Evolutionary conservation across 768 basidiomycete species (phyloP).

Genomic region (Dentipellis fragilis): DNA sequence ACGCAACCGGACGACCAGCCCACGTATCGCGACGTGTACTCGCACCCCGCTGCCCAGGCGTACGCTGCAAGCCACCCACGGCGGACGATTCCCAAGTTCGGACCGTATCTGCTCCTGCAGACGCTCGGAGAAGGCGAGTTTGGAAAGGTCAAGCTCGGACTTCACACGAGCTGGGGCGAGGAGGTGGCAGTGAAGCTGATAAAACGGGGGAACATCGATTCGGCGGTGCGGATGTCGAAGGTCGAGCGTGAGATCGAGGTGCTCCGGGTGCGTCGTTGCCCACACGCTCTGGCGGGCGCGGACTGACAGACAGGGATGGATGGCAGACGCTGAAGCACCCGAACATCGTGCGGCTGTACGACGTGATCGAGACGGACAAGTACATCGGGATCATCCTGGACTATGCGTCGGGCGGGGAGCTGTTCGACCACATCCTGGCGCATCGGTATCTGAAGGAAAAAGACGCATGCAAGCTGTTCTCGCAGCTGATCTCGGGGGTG

Average conservation of each 20-base stretch:
- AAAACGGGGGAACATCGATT: slow-evolving; percentile 85
- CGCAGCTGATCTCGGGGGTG: slow-evolving; percentile 95
- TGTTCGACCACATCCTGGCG: slow-evolving; percentile 97
- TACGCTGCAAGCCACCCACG: slow-evolving; percentile 75
- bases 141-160: slow-evolving; percentile 96
- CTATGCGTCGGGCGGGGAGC: slow-evolving; percentile 95
- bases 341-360: slow-evolving; percentile 95
- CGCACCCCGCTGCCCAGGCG: slow-evolving; percentile 78
- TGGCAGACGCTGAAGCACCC: slow-evolving; percentile 85
- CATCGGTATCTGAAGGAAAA: slow-evolving; percentile 93
- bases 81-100: slow-evolving; percentile 87
- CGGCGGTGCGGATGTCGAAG: slow-evolving; percentile 78
- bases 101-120: slow-evolving; percentile 90
- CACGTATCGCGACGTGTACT: slow-evolving; percentile 63
- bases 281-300: slow-evolving; percentile 4
- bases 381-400: slow-evolving; percentile 99
- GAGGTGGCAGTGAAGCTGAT: slow-evolving; percentile 99
- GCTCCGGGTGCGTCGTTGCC: slow-evolving; percentile 55
- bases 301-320: slow-evolving; percentile 10
- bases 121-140: slow-evolving; percentile 98
- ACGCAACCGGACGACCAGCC: slow-evolving; percentile 35
- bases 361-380: slow-evolving; percentile 98
- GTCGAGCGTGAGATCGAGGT: slow-evolving; percentile 98
- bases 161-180: slow-evolving; percentile 89
- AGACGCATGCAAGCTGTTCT: slow-evolving; percentile 92